phyloP scores from a whole-genome alignment of 257 asterid genomes.

The Verbena officinalis region DNA sequence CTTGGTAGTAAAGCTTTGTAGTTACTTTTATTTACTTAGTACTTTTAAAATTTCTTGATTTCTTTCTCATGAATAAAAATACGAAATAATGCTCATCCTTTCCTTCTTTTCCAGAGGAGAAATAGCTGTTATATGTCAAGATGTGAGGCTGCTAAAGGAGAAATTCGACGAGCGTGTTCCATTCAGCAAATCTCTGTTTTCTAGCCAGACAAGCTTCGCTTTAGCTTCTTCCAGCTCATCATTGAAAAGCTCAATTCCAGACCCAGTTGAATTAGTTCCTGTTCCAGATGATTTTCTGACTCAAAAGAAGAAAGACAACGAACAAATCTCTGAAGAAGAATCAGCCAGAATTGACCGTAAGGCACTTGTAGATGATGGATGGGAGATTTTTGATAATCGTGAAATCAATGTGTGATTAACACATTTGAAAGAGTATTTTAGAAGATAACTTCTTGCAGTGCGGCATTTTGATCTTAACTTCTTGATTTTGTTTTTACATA shows the following conservation, averaged over 20 bases:
- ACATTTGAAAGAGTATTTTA: not conserved
- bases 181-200: conserved; percentile 52
- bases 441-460: not conserved
- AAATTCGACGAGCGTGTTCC: conserved; percentile 60
- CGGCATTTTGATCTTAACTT: not conserved
- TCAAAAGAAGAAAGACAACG: conserved; percentile 26
- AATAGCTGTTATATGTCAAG: conserved; percentile 67
- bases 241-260: conserved; percentile 42
- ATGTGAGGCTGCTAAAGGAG: conserved; percentile 65
- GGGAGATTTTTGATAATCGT: conserved; percentile 57
- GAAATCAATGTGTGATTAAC: conserved; percentile 29
- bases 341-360: conserved; percentile 33
- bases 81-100: not conserved
- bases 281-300: conserved; percentile 19
- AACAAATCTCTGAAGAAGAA: conserved; percentile 29
- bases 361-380: conserved; percentile 57
- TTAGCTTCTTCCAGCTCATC: conserved; percentile 61
- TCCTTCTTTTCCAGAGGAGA: conserved; percentile 58
- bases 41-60: not conserved
- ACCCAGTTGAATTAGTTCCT: conserved; percentile 27
- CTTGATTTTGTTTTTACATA: conserved; percentile 1
- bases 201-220: conserved; percentile 59
- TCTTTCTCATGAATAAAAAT: not conserved
- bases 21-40: conserved; percentile 2
- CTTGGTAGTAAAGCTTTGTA: conserved; percentile 2